These are phyloP conservation scores for Saururus chinensis DNA, from an alignment of 164 flowering plant species.

Conservation along the genomic window DNA sequence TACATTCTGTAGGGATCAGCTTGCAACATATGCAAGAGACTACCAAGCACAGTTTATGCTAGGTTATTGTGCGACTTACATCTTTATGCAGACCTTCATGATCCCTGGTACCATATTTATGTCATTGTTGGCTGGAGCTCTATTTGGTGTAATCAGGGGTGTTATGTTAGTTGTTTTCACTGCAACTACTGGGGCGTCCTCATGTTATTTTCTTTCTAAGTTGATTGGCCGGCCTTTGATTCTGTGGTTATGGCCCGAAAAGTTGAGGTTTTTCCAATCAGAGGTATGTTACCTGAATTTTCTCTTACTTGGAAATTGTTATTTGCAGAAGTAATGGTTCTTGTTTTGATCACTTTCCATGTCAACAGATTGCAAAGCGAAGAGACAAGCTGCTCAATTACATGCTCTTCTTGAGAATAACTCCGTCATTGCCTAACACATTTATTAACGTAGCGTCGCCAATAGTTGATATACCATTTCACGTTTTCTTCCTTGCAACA, in stretches of 20 bases:
- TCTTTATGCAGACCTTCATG: constrained; percentile 99
- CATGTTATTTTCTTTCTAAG: constrained; percentile 86
- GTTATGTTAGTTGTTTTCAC: constrained; percentile 76
- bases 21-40: constrained; percentile 60
- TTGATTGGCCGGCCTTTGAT: constrained; percentile 87
- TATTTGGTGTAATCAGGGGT: constrained; percentile 83
- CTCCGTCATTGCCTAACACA: constrained; percentile 79
- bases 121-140: constrained; percentile 97
- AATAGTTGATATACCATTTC: constrained; percentile 79
- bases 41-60: constrained; percentile 71
- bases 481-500: constrained; percentile 69
- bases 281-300: constrained; percentile 44
- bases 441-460: constrained; percentile 92
- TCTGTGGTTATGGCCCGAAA: constrained; percentile 93
- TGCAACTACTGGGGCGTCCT: constrained; percentile 94
- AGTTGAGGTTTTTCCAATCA: constrained; percentile 72
- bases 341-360: background rate
- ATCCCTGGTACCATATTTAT: constrained; percentile 97
- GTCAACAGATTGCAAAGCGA: constrained; percentile 61
- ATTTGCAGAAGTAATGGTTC: background rate
- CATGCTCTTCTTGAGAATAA: constrained; percentile 51
- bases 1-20: constrained; percentile 54
- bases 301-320: too few species aligned
- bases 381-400: constrained; percentile 45
- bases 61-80: constrained; percentile 91